Conservation (phyloP, 148 eudicot genomes). For the Diospyros kaki region DNA sequence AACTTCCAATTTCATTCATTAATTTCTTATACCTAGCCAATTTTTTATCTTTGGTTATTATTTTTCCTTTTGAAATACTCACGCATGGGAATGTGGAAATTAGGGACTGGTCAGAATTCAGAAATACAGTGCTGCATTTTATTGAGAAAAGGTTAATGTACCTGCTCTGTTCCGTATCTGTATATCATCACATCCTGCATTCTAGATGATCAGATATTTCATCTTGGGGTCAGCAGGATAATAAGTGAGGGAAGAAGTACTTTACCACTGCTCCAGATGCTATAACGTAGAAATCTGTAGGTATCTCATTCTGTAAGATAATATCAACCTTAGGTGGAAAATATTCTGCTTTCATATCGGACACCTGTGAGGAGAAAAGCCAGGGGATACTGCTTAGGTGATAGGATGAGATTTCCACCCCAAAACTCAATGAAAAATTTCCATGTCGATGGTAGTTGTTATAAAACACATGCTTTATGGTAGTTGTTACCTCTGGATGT, state of each 20-base stretch:
- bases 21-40: neutral
- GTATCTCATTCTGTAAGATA: slow-evolving; percentile 51
- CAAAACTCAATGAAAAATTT: neutral
- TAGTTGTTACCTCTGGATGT: too few relatives aligned
- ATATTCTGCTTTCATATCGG: slow-evolving; percentile 55
- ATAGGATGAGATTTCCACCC: neutral
- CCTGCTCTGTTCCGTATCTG: slow-evolving; percentile 46
- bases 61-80: neutral
- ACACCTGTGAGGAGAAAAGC: slow-evolving; percentile 29
- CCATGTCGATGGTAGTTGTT: neutral
- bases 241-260: slow-evolving; percentile 5
- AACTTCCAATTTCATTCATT: neutral
- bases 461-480: too few relatives aligned
- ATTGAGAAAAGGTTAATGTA: slow-evolving; percentile 11
- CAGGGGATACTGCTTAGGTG: neutral
- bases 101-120: neutral
- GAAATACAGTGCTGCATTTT: neutral
- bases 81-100: neutral
- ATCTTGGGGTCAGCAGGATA: neutral
- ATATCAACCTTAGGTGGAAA: slow-evolving; percentile 63
- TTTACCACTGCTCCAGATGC: slow-evolving; percentile 56
- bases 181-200: slow-evolving; percentile 46
- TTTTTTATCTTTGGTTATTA: neutral
- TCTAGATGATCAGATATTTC: slow-evolving; percentile 13
- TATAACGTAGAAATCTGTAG: slow-evolving; percentile 53